Evolutionary conservation across 495 filamentous ascomycete genomes (phyloP).

Genomic region (Xylaria venustula): DNA sequence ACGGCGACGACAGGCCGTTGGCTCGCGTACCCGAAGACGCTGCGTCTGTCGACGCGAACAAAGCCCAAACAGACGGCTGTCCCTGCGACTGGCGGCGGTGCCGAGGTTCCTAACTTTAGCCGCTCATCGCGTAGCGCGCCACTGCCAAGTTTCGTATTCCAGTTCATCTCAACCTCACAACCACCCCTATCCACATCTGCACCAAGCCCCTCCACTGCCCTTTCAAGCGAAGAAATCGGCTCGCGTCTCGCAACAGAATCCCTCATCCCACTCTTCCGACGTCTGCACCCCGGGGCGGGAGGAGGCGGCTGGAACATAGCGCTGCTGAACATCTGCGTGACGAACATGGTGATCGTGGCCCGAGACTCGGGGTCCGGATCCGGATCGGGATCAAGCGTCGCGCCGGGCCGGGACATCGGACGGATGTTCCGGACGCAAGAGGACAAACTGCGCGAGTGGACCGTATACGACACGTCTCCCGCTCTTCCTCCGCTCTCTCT

Average conservation of each 20-base stretch:
- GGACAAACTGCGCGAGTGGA: conserved; percentile 62
- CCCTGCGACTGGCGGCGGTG: conserved; percentile 20
- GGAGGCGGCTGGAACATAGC: conserved; percentile 70
- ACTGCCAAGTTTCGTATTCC: conserved; percentile 68
- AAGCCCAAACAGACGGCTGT: conserved; percentile 53
- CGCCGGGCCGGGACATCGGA: conserved; percentile 53
- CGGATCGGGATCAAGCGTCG: conserved; percentile 29
- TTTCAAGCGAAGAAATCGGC: conserved; percentile 51
- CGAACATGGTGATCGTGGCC: conserved; percentile 69
- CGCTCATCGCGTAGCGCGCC: conserved; percentile 69
- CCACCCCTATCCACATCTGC: conserved; percentile 51
- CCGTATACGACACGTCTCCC: conserved; percentile 46
- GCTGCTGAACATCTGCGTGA: conserved; percentile 81
- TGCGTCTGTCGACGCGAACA: conserved; percentile 75
- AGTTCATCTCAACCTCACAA: conserved; percentile 56
- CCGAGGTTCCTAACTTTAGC: conserved; percentile 33
- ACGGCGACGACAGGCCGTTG: conserved; percentile 23
- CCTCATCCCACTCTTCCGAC: conserved; percentile 67
- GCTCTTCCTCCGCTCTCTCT: background rate
- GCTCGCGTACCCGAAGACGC: conserved; percentile 51
- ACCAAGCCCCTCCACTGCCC: conserved; percentile 50
- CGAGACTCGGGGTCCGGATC: conserved; percentile 29
- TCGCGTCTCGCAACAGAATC: conserved; percentile 68
- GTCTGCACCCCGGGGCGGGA: conserved; percentile 66
- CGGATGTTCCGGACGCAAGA: conserved; percentile 71